phyloP scores from a whole-genome alignment of 345 rosid species.

The Lepidium africanum region DNA sequence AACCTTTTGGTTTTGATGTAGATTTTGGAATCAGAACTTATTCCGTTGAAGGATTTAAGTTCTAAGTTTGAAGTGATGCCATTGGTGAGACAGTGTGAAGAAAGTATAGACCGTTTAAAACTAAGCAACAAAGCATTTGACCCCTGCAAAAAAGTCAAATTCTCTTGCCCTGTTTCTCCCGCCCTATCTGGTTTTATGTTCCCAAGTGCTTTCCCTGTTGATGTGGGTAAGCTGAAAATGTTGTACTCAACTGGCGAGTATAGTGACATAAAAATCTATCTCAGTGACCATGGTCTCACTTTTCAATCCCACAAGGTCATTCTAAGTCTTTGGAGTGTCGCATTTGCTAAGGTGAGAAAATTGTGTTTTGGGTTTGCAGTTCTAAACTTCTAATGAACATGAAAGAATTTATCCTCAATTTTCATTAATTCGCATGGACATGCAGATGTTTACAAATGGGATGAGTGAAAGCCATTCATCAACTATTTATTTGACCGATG shows the following conservation, averaged over 20 bases:
- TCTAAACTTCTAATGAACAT: not conserved
- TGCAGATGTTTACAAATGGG: constrained; percentile 98
- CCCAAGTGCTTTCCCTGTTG: constrained; percentile 63
- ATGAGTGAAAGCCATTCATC: constrained; percentile 82
- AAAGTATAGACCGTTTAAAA: constrained; percentile 47
- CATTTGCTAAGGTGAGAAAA: constrained; percentile 83
- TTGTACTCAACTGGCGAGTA: constrained; percentile 44
- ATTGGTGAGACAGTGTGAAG: constrained; percentile 72
- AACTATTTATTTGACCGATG: constrained; percentile 61
- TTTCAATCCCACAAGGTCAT: constrained; percentile 64
- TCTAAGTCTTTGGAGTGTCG: constrained; percentile 79
- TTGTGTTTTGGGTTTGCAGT: not conserved
- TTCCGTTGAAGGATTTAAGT: constrained; percentile 49
- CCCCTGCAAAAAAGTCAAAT: constrained; percentile 47
- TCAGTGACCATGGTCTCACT: constrained; percentile 62
- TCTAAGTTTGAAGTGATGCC: constrained; percentile 60
- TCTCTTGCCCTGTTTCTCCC: constrained; percentile 47
- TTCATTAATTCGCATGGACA: not conserved
- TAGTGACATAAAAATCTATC: constrained; percentile 50
- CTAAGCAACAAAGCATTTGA: constrained; percentile 45
- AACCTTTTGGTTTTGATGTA: constrained; percentile 25
- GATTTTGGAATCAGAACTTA: constrained; percentile 71
- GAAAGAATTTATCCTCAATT: not conserved
- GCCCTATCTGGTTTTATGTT: constrained; percentile 40
- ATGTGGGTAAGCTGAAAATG: constrained; percentile 49